Conservation (phyloP, 345 rosid species). For the Brassica napus region Da-Ae NC_063445.1:44059001-44059500, state of each 20-base stretch:
- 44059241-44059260: background rate
- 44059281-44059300: background rate
- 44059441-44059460: slow-evolving; percentile 50
- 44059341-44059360: background rate
- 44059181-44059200: too few relatives aligned
- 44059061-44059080: background rate
- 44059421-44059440: slow-evolving; percentile 6
- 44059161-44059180: too few relatives aligned
- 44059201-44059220: too few relatives aligned
- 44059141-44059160: too few relatives aligned
- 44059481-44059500: slow-evolving; percentile 95
- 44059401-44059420: background rate
- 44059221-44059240: too few relatives aligned
- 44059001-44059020: too few relatives aligned
- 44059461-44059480: slow-evolving; percentile 63
- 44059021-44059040: too few relatives aligned
- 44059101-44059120: too few relatives aligned
- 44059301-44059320: background rate
- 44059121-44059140: too few relatives aligned
- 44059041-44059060: background rate
- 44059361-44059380: background rate
- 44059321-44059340: background rate
- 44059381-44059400: background rate
- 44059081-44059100: too few relatives aligned
- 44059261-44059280: slow-evolving; percentile 1